Percentiles rank a stretch among this genome's conserved stretches.
phyloP scores from a whole-genome alignment of 768 basidiomycete genomes.

The Sistotremastrum suecicum region DNA sequence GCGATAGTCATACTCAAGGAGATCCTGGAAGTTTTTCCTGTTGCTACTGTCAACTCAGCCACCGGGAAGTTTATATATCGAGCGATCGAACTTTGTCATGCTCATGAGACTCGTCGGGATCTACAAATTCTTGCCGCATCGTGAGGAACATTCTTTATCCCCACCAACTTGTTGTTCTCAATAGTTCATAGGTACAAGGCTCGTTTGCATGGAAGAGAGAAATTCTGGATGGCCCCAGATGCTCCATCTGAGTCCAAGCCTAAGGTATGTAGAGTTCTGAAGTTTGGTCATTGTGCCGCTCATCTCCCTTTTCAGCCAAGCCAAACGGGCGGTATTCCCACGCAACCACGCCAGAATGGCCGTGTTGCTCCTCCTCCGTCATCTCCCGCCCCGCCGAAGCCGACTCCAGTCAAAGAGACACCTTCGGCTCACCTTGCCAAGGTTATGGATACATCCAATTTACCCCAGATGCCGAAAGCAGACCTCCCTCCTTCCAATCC shows the following conservation, averaged over 20 bases:
- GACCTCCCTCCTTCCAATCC: slow-evolving; percentile 6
- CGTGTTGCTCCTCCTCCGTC: background rate
- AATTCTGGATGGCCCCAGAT: slow-evolving; percentile 31
- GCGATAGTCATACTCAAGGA: slow-evolving; percentile 90
- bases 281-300: no score
- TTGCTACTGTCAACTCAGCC: slow-evolving; percentile 39
- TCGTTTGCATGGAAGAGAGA: slow-evolving; percentile 59
- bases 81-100: slow-evolving; percentile 52
- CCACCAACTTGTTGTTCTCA: background rate
- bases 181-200: slow-evolving; percentile 44
- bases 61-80: slow-evolving; percentile 40
- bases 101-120: slow-evolving; percentile 71
- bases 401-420: no score
- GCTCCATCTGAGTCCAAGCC: slow-evolving; percentile 5
- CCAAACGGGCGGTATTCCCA: background rate
- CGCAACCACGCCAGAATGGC: background rate
- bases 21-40: slow-evolving; percentile 78
- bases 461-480: no score
- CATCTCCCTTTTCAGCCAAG: background rate
- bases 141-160: slow-evolving; percentile 26
- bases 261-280: slow-evolving; percentile 17
- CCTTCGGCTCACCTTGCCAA: no score
- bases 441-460: no score
- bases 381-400: background rate
- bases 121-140: slow-evolving; percentile 68